These are phyloP conservation scores for Eleusine indica DNA, from an alignment of 176 grass and related monocot species.

Conservation along the genomic window DNA sequence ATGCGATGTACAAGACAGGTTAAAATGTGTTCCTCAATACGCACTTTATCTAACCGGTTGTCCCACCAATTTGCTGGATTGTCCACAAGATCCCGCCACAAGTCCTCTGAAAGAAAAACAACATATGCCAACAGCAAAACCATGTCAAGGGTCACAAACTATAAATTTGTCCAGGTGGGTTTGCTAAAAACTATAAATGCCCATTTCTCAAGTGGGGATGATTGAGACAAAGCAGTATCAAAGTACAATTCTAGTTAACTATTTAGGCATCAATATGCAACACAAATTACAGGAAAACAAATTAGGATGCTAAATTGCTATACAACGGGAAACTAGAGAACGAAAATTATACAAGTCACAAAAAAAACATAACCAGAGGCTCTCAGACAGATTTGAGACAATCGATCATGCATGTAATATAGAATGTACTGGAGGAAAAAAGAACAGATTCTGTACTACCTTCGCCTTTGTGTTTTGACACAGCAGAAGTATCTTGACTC, in stretches of 20 bases:
- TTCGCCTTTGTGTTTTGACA: conserved; percentile 38
- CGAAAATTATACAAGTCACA: not conserved
- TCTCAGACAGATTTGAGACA: not conserved
- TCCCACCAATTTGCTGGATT: conserved; percentile 83
- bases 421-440: conserved; percentile 8
- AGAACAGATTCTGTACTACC: conserved; percentile 29
- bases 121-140: not conserved
- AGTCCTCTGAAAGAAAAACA: conserved; percentile 55
- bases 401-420: not conserved
- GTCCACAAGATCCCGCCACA: conserved; percentile 67
- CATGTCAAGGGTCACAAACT: not conserved
- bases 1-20: not conserved
- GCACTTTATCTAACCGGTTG: conserved; percentile 64
- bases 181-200: not conserved
- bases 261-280: not conserved
- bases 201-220: not conserved
- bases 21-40: not conserved
- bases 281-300: not conserved
- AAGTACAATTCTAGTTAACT: not conserved
- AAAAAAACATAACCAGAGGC: not conserved
- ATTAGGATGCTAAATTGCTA: not conserved
- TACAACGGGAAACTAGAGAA: not conserved
- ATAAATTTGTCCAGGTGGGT: not conserved
- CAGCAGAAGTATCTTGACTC: conserved; percentile 20
- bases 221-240: not conserved